Base-by-base conservation (phyloP, 2,329 filamentous ascomycete genomes). In the Ceratocystis alfenasii region DNA sequence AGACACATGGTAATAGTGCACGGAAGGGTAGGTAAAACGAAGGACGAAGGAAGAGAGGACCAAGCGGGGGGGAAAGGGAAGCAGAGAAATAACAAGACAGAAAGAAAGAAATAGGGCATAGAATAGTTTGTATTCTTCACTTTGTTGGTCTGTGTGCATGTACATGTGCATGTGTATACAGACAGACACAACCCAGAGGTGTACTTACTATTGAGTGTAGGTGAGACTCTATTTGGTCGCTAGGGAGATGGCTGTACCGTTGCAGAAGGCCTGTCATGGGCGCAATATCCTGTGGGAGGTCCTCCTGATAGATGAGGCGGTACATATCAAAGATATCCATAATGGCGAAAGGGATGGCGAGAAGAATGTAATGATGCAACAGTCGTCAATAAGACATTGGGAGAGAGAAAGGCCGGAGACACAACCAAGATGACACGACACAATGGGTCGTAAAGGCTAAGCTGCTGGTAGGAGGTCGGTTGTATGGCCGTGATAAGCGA, bases 161-260 rank as follows among this genome's bases (percentile, higher is more conserved):
- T 50, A 20, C 2, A 10, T 22, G n/a, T 50, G 46, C 3, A 25
- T 15, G 22, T 25, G 22, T 25, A 25, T 25, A 25, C 28, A 28
- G 28, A 25, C 22, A 53, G 22, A 53, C 25, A 25, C 48, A 53
- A 15, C 7, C 48, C 8, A 41, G 36, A 41, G 36, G 20, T 41
- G 36, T 41, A 68, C 68, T 66, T 64, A 69, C 68, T 36, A 68
- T 69, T 7, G 36, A 59, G 50, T 69, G n/a, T 10, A 70, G 20
- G 63, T 72, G 62, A 66, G 70, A 22, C 60, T 77, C 74, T 7
- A 78, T 68, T 8, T 77, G 72, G 6, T 69, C 69, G 8, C 70
- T 69, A 2, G 75, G 71, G 22, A 78, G 74, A 63, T 72, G 71
- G 70, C 76, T 77, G 69, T 78, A 78, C 0, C 71, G 69, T 55